A percentile compares a stretch with the other conserved stretches of the same genome.
These are phyloP conservation scores for Trametes villosa DNA, from an alignment of 768 basidiomycete species.

Conservation along the genomic window DNA sequence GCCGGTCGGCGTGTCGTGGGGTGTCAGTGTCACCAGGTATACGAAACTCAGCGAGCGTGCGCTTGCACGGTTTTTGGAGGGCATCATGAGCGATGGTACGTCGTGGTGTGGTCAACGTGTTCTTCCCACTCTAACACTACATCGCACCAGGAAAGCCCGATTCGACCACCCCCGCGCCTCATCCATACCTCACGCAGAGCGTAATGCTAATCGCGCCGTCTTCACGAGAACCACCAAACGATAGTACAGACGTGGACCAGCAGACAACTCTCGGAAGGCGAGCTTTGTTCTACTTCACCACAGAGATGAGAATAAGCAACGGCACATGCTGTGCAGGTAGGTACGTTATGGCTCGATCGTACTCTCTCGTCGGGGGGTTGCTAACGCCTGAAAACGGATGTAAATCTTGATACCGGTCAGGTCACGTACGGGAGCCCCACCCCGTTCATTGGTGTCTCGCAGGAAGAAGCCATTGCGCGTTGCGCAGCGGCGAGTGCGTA, in stretches of 20 bases:
- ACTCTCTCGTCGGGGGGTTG: background rate
- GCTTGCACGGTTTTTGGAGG: too few species aligned
- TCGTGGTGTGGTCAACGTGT: too few species aligned
- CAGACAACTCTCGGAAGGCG: conserved; percentile 44
- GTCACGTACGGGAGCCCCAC: conserved; percentile 37
- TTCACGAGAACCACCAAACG: background rate
- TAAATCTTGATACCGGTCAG: conserved; percentile 43
- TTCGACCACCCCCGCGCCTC: background rate
- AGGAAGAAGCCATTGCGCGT: conserved; percentile 52
- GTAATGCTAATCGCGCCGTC: background rate
- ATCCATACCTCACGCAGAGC: background rate
- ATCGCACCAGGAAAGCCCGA: background rate
- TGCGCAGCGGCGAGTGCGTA: conserved; percentile 48
- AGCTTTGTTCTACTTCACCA: conserved; percentile 47
- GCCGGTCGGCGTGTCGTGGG: background rate
- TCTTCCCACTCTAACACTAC: too few species aligned
- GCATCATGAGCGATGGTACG: too few species aligned
- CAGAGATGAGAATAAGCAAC: conserved; percentile 35
- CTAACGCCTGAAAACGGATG: background rate
- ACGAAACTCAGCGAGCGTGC: too few species aligned
- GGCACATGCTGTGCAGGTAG: conserved; percentile 57
- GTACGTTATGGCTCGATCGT: conserved; percentile 39
- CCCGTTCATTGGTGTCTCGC: conserved; percentile 41
- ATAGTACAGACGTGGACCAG: conserved; percentile 33
- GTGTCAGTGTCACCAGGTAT: too few species aligned